These are phyloP conservation scores for Cercospora sp. DNA, from an alignment of 2,329 filamentous ascomycete genomes.

Conservation along the genomic window DNA sequence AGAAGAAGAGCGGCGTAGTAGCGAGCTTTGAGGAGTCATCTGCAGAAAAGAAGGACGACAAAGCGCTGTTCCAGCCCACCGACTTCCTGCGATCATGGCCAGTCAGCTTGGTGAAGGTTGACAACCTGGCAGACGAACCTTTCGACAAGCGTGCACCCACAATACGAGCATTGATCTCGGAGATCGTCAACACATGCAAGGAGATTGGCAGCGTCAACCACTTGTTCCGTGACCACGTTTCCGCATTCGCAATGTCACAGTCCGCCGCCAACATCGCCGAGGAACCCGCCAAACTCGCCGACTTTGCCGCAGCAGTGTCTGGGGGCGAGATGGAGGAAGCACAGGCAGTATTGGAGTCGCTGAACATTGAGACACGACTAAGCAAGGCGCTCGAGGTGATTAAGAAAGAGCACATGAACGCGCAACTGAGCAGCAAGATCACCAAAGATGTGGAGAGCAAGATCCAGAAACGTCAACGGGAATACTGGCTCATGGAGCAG, in stretches of 20 bases:
- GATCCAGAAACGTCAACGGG: conserved; percentile 93
- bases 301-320: conserved; percentile 96
- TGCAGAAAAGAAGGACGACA: conserved; percentile 52
- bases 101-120: conserved; percentile 91
- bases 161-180: conserved; percentile 88
- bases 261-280: conserved; percentile 92
- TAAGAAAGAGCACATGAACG: conserved; percentile 99
- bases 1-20: conserved; percentile 89
- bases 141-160: conserved; percentile 87
- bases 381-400: conserved; percentile 88
- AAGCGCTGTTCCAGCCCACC: conserved; percentile 69
- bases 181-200: conserved; percentile 99
- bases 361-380: conserved; percentile 89
- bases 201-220: conserved; percentile 92
- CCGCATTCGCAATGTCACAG: conserved; percentile 93
- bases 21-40: conserved; percentile 90
- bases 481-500: conserved; percentile 99
- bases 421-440: conserved; percentile 94
- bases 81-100: conserved; percentile 88
- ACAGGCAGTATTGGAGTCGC: conserved; percentile 82
- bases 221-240: conserved; percentile 94
- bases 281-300: conserved; percentile 90
- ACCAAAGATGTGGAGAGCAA: conserved; percentile 96
- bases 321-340: conserved; percentile 88
- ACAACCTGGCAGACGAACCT: conserved; percentile 85